These are phyloP conservation scores for Candida glaebosa DNA, from an alignment of 805 yeast species.

Conservation along the genomic window DNA sequence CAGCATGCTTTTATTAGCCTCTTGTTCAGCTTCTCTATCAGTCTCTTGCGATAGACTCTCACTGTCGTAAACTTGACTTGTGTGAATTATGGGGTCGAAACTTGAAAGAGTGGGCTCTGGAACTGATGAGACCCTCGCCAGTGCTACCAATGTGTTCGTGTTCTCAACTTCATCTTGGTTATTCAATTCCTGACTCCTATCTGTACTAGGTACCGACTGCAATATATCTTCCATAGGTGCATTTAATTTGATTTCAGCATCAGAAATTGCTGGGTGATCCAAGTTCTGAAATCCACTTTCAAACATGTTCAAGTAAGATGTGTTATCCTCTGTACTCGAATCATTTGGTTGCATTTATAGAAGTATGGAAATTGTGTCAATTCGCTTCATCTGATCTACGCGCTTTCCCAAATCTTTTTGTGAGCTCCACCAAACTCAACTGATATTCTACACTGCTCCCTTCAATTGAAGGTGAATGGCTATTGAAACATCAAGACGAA, in stretches of 20 bases:
- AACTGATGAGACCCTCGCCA: not conserved
- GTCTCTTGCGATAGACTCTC: not conserved
- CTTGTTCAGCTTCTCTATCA: not conserved
- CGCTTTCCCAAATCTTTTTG: not conserved
- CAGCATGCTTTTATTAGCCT: no score
- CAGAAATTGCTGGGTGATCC: not conserved
- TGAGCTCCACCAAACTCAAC: not conserved
- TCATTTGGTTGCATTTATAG: not conserved
- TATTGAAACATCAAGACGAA: no score
- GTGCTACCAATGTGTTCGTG: not conserved
- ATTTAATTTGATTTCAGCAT: not conserved
- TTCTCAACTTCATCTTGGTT: not conserved
- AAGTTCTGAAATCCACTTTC: not conserved
- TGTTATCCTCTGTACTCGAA: not conserved
- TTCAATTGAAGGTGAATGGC: no score
- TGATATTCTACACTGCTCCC: no score
- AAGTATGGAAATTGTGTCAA: not conserved
- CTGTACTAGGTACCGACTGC: not conserved
- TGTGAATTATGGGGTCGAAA: not conserved
- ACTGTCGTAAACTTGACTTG: not conserved
- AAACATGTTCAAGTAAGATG: not conserved
- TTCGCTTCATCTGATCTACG: not conserved
- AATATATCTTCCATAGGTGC: not conserved
- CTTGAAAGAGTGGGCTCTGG: not conserved
- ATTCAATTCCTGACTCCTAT: not conserved